phyloP scores from a whole-genome alignment of 345 rosid genomes.

The Limnanthes douglasii region DNA sequence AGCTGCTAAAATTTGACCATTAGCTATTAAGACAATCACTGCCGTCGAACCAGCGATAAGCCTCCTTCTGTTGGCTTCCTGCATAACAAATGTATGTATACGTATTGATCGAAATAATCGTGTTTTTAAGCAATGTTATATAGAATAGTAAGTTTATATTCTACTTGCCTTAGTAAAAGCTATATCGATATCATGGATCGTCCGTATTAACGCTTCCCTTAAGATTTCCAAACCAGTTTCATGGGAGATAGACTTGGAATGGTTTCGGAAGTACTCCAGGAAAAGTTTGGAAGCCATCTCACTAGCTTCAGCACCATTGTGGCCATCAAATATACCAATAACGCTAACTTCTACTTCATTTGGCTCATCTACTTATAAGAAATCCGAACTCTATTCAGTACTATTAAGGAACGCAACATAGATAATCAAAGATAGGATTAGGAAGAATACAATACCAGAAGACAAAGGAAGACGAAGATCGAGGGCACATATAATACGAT shows the following conservation, averaged over 20 bases:
- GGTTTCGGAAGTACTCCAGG: conserved; percentile 8
- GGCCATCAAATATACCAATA: conserved; percentile 19
- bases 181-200: conserved; percentile 10
- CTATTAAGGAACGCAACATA: not conserved
- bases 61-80: conserved; percentile 10
- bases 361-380: not conserved
- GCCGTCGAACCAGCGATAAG: conserved; percentile 11
- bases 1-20: conserved; percentile 8
- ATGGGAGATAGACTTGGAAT: no score
- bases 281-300: conserved; percentile 13
- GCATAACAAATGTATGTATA: no score
- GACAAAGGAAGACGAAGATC: conserved; percentile 2
- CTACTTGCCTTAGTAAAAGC: conserved; percentile 9
- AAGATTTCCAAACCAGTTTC: conserved; percentile 6
- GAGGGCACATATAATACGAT: conserved; percentile 10
- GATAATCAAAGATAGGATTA: not conserved
- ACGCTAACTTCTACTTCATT: conserved; percentile 4
- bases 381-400: not conserved
- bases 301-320: conserved; percentile 14
- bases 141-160: not conserved
- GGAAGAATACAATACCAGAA: conserved; percentile 1
- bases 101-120: not conserved
- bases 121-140: not conserved
- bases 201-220: conserved; percentile 12
- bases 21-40: conserved; percentile 1